Percentiles rank a stretch among this genome's conserved stretches.
Conservation (phyloP, 2,329 filamentous ascomycete genomes). For the Zarea fungicola region DNA sequence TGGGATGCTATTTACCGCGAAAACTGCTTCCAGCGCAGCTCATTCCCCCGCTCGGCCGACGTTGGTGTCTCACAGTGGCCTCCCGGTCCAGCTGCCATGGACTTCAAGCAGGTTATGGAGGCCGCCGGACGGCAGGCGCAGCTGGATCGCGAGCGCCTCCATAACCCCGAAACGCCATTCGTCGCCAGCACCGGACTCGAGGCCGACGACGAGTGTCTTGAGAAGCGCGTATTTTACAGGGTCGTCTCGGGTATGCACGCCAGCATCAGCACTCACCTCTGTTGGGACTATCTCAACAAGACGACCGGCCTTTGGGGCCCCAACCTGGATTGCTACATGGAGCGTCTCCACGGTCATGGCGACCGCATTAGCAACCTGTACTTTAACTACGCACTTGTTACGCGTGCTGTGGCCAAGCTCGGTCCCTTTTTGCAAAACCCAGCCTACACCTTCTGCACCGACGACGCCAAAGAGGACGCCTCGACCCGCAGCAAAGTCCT, state of each 20-base stretch:
- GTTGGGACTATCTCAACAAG: conserved; percentile 94
- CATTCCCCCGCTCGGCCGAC: conserved; percentile 54
- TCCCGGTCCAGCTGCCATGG: conserved; percentile 50
- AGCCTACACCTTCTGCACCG: conserved; percentile 86
- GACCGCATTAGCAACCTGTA: conserved; percentile 96
- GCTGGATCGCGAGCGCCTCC: conserved; percentile 46
- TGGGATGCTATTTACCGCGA: conserved; percentile 97
- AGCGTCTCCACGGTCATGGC: conserved; percentile 75
- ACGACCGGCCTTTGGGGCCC: conserved; percentile 89
- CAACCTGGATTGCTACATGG: conserved; percentile 83
- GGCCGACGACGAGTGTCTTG: conserved; percentile 84
- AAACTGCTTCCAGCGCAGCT: conserved; percentile 81
- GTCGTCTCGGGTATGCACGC: conserved; percentile 97
- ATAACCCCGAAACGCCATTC: conserved; percentile 49
- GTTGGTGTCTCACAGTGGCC: conserved; percentile 41
- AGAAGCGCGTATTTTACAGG: conserved; percentile 97
- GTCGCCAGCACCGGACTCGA: conserved; percentile 63
- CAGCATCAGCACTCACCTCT: conserved; percentile 92
- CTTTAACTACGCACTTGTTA: conserved; percentile 97
- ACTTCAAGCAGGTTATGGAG: conserved; percentile 58
- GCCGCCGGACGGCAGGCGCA: conserved; percentile 55
- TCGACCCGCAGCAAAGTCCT: conserved; percentile 77
- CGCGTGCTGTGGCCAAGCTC: conserved; percentile 86
- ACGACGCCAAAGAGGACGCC: conserved; percentile 72
- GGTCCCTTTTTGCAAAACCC: conserved; percentile 64